Evolutionary conservation across 305 asterid genomes (phyloP).

Genomic region (Fraxinus sp.): DNA sequence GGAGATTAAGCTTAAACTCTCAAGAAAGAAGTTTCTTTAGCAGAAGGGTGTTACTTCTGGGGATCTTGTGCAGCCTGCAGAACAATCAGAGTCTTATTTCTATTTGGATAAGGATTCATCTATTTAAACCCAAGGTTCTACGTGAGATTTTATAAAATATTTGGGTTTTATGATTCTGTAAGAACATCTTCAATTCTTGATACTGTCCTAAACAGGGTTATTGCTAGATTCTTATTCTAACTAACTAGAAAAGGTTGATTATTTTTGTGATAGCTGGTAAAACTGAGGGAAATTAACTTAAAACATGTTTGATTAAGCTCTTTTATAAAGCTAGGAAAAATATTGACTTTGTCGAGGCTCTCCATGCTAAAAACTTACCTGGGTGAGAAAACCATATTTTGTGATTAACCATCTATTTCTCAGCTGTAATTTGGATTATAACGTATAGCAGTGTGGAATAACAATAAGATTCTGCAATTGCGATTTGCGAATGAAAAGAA

Average conservation of each 20-base stretch:
- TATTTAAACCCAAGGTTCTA: slow-evolving; percentile 16
- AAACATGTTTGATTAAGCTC: neutral
- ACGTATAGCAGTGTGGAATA: neutral
- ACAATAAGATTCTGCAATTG: slow-evolving; percentile 4
- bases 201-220: slow-evolving; percentile 1
- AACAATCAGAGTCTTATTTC: slow-evolving; percentile 12
- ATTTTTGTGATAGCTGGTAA: neutral
- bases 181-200: slow-evolving; percentile 3
- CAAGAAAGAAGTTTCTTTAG: neutral
- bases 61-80: slow-evolving; percentile 7
- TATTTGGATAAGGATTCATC: neutral
- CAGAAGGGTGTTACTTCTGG: slow-evolving; percentile 2
- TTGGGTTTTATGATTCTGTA: neutral
- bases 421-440: neutral
- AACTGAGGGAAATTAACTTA: neutral
- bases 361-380: neutral
- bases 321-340: neutral
- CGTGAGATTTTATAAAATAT: neutral
- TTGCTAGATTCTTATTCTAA: neutral
- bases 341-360: neutral
- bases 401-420: neutral
- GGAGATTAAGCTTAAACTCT: neutral
- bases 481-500: slow-evolving; percentile 5
- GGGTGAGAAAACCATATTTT: neutral
- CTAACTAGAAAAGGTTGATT: neutral